Percentiles rank a stretch among this genome's conserved stretches.
phyloP scores from a whole-genome alignment of 495 filamentous ascomycete species.

The Daldinia vernicosa region DNA sequence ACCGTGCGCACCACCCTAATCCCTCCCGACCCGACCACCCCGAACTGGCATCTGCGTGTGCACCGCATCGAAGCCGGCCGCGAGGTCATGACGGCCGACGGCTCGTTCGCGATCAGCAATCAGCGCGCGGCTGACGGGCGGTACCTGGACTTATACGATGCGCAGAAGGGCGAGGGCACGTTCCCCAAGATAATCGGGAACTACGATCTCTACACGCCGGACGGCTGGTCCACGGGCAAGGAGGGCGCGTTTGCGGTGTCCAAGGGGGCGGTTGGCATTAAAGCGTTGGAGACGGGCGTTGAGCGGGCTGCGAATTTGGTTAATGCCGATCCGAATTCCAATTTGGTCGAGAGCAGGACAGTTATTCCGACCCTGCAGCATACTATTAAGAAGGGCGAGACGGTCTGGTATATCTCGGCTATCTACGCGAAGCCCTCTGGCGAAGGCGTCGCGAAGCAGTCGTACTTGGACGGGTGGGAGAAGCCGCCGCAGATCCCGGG shows the following conservation, averaged over 20 bases:
- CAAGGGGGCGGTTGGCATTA: conserved; percentile 74
- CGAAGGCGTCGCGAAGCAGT: conserved; percentile 48
- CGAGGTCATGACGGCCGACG: conserved; percentile 73
- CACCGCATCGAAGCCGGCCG: conserved; percentile 67
- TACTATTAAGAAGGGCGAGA: conserved; percentile 56
- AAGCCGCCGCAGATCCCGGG: conserved; percentile 60
- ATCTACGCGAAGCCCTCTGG: conserved; percentile 61
- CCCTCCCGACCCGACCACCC: conserved; percentile 60
- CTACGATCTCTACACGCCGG: conserved; percentile 62
- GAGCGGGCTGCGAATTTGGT: conserved; percentile 66
- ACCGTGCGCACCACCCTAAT: conserved; percentile 69
- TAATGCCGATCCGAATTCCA: conserved; percentile 80
- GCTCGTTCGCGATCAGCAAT: conserved; percentile 74
- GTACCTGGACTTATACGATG: conserved; percentile 62
- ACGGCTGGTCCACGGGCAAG: conserved; percentile 63
- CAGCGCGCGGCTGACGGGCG: conserved; percentile 66
- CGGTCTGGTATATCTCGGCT: conserved; percentile 59
- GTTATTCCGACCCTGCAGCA: conserved; percentile 72
- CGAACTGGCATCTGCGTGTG: conserved; percentile 74
- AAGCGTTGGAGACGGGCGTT: conserved; percentile 58
- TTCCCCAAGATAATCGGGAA: conserved; percentile 62
- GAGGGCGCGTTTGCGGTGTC: conserved; percentile 70
- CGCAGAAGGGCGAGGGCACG: conserved; percentile 56
- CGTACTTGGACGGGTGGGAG: conserved; percentile 64
- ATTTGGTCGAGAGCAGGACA: conserved; percentile 74